phyloP scores from a whole-genome alignment of 768 basidiomycete genomes.

The Rhodotorula paludigena region DNA sequence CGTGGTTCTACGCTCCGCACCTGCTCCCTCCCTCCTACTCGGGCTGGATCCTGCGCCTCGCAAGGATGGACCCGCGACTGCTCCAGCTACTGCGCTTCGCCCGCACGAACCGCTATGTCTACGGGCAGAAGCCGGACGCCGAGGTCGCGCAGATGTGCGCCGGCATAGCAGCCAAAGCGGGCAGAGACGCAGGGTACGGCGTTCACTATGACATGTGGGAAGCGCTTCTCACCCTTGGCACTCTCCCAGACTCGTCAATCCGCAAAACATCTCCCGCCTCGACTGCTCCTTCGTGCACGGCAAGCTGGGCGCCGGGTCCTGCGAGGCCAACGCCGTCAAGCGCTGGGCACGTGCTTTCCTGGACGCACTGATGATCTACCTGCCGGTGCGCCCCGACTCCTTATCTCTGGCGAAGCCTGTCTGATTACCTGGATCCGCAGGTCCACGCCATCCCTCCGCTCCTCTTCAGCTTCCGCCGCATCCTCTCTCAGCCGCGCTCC shows the following conservation, averaged over 20 bases:
- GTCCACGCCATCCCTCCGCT: conserved; percentile 38
- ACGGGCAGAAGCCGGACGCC: conserved; percentile 24
- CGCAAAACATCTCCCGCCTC: conserved; percentile 23
- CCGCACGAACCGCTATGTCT: conserved; percentile 24
- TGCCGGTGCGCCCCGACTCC: conserved; percentile 26
- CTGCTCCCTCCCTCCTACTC: conserved; percentile 37
- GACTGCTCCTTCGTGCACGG: conserved; percentile 37
- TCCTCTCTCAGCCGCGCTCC: conserved; percentile 4
- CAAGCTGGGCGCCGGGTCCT: conserved; percentile 23
- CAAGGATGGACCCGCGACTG: conserved; percentile 35
- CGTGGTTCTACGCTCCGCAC: conserved; percentile 38
- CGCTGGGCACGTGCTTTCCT: conserved; percentile 33
- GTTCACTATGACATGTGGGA: too few species aligned
- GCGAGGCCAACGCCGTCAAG: conserved; percentile 34
- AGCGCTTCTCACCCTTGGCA: not conserved
- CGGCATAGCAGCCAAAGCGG: conserved; percentile 8
- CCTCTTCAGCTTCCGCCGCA: conserved; percentile 30
- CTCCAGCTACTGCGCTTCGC: conserved; percentile 32
- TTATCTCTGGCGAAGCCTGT: too few species aligned
- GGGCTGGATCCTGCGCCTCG: conserved; percentile 34
- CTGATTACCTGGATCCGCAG: not conserved
- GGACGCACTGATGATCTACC: conserved; percentile 37
- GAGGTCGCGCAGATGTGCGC: conserved; percentile 24
- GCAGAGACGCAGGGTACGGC: conserved; percentile 11
- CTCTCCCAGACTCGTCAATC: conserved; percentile 15